These are phyloP conservation scores for Peronospora belbahrii DNA, from an alignment of 352 stramenopile genomes.

Conservation along the genomic window DNA sequence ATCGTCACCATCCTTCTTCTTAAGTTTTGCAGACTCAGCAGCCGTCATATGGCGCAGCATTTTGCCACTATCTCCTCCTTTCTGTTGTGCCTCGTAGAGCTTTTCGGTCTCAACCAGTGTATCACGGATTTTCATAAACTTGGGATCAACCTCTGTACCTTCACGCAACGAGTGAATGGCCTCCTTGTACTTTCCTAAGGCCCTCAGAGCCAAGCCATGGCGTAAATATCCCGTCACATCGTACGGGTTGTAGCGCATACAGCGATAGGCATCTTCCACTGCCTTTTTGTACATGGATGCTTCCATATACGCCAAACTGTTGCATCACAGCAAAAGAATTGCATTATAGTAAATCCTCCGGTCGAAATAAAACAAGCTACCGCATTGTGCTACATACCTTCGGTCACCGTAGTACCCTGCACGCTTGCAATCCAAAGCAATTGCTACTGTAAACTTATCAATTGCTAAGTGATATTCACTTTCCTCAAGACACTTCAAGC, in stretches of 20 bases:
- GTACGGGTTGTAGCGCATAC: slow-evolving; percentile 89
- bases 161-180: slow-evolving; percentile 56
- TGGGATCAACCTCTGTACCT: slow-evolving; percentile 63
- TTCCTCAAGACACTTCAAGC: slow-evolving; percentile 87
- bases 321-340: background rate
- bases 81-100: slow-evolving; percentile 14
- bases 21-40: slow-evolving; percentile 19
- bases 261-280: slow-evolving; percentile 80
- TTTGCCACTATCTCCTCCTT: slow-evolving; percentile 7
- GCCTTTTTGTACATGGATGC: slow-evolving; percentile 74
- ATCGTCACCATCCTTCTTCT: slow-evolving; percentile 40
- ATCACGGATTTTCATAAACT: slow-evolving; percentile 54
- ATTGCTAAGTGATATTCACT: slow-evolving; percentile 87
- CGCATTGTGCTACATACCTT: slow-evolving; percentile 33
- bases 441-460: slow-evolving; percentile 90
- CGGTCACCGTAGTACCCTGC: slow-evolving; percentile 90
- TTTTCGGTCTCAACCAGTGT: slow-evolving; percentile 46
- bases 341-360: background rate
- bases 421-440: slow-evolving; percentile 78
- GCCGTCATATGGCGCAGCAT: slow-evolving; percentile 24
- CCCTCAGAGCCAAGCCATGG: slow-evolving; percentile 87
- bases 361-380: background rate
- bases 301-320: slow-evolving; percentile 63
- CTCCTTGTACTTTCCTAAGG: slow-evolving; percentile 67
- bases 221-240: slow-evolving; percentile 91